Evolutionary conservation across 106 monocot genomes (phyloP), one percentile per base, ranked within the genome.

Genomic region (Dactylorhiza incarnata): DNA sequence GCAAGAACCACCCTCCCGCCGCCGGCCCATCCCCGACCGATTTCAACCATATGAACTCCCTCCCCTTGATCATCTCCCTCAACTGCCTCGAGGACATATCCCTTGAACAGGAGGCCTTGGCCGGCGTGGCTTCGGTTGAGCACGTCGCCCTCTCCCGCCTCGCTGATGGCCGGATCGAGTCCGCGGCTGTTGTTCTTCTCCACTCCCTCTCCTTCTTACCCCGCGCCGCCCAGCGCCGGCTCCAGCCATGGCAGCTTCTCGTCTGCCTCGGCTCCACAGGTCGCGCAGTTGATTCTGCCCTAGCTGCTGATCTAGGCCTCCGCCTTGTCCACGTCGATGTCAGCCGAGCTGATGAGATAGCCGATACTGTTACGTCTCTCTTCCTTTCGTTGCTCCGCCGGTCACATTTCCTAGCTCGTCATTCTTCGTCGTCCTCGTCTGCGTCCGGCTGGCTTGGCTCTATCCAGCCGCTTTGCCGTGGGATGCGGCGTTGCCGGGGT

Each of bases 261-360:
- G 85, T 96, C 58, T 96, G 95, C 85, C 95, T 96, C 50, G 92
- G 93, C 48, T 96, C 95, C 23, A 15, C 89, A 22, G 95, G 93
- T 83, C 95, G 87, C 22, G 78, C 83, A 50, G 90, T 83, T 8
- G 95, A 96, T 79, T 88, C 95, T 68, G 82, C 90, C 72, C 81
- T 89, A 49, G 95, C 95, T 61, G 85, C 90, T 67, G 95, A 96
- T 69, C 93, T 96, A 5, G 90, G 93, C 8, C 87, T 95, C 22
- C 78, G 89, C 48, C 85, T 96, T 17, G 84, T 89, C 50, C 93
- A 96, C 72, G 91, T 96, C 17, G 95, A 96, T 79, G 85, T 84
- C 37, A 80, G 74, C 71, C 84, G 95, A 6, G 83, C 90, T 24
- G 95, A 91, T 85, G 95, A 96, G 84, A 81, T 96, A 0, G 95